Percentiles rank a stretch among this genome's conserved stretches.
phyloP scores from a whole-genome alignment of 2,329 filamentous ascomycete species.

The Aureobasidium sp. region DNA sequence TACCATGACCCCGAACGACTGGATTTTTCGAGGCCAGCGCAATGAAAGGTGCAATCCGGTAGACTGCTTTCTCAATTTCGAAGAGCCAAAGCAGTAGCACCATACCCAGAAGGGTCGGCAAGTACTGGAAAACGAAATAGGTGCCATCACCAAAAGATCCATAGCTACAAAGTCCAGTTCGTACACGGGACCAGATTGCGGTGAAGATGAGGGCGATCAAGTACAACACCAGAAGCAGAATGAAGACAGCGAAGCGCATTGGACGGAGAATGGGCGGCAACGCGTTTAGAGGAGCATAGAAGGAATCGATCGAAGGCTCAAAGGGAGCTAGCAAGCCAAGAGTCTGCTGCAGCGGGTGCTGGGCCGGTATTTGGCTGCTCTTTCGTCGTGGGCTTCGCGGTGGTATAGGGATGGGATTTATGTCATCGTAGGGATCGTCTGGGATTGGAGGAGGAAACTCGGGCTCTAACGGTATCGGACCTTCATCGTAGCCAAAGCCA shows the following conservation, averaged over 20 bases:
- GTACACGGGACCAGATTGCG: slow-evolving; percentile 58
- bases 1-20: slow-evolving; percentile 53
- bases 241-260: slow-evolving; percentile 54
- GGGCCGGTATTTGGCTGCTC: slow-evolving; percentile 2
- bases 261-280: slow-evolving; percentile 65
- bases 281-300: slow-evolving; percentile 50
- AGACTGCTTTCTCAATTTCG: slow-evolving; percentile 64
- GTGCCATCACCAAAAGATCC: slow-evolving; percentile 60
- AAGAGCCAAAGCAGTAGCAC: slow-evolving; percentile 70
- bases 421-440: slow-evolving; percentile 6
- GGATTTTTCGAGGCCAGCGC: slow-evolving; percentile 63
- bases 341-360: slow-evolving; percentile 18
- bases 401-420: slow-evolving; percentile 3
- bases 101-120: slow-evolving; percentile 71
- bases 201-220: slow-evolving; percentile 64
- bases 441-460: neutral
- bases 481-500: neutral
- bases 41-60: slow-evolving; percentile 69
- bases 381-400: slow-evolving; percentile 8
- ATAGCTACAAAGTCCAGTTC: slow-evolving; percentile 63
- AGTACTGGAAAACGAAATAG: slow-evolving; percentile 81
- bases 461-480: neutral
- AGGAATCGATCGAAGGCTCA: slow-evolving; percentile 23
- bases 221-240: slow-evolving; percentile 61
- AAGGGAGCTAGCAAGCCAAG: slow-evolving; percentile 28